Conservation (phyloP, 2,329 filamentous ascomycete species). For the Hypoxylon sp. region DNA sequence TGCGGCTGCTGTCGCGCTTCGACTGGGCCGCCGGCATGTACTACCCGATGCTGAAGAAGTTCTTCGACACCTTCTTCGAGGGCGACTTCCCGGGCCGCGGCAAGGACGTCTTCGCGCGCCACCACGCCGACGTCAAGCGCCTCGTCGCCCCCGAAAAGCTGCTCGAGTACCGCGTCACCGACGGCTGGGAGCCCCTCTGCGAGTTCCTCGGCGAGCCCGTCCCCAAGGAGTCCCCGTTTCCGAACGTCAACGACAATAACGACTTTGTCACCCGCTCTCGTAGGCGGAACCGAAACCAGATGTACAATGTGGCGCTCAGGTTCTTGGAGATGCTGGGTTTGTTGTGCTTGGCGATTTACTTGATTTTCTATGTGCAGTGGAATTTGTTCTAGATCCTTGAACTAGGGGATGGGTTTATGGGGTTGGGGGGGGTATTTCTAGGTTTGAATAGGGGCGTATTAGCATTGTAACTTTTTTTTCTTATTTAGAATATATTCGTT, state of each 20-base stretch:
- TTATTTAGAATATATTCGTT: neutral
- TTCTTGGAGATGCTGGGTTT: conserved; percentile 35
- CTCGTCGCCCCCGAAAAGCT: conserved; percentile 45
- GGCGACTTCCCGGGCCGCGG: conserved; percentile 72
- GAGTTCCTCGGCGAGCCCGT: conserved; percentile 48
- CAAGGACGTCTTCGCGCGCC: conserved; percentile 65
- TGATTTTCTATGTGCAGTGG: conserved; percentile 42
- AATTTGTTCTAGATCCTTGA: conserved; percentile 23
- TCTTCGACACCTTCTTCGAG: conserved; percentile 74
- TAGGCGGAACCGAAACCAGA: conserved; percentile 56
- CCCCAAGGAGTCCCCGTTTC: conserved; percentile 49
- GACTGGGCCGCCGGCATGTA: conserved; percentile 74
- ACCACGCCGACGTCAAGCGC: conserved; percentile 43
- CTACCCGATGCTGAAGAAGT: conserved; percentile 74
- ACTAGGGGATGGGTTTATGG: neutral
- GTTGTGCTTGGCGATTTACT: conserved; percentile 46
- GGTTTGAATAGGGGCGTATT: no score
- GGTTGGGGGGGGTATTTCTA: neutral
- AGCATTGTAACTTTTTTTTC: neutral
- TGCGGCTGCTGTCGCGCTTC: conserved; percentile 62
- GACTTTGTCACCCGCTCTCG: conserved; percentile 57
- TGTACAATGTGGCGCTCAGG: conserved; percentile 53
- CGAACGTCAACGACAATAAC: conserved; percentile 57
- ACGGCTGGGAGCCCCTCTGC: conserved; percentile 51
- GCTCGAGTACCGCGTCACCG: conserved; percentile 46